A percentile compares a stretch with the other conserved stretches of the same genome.
Evolutionary conservation across 140 eudicot species (phyloP).

Genomic region (Senecio squalidus): DNA sequence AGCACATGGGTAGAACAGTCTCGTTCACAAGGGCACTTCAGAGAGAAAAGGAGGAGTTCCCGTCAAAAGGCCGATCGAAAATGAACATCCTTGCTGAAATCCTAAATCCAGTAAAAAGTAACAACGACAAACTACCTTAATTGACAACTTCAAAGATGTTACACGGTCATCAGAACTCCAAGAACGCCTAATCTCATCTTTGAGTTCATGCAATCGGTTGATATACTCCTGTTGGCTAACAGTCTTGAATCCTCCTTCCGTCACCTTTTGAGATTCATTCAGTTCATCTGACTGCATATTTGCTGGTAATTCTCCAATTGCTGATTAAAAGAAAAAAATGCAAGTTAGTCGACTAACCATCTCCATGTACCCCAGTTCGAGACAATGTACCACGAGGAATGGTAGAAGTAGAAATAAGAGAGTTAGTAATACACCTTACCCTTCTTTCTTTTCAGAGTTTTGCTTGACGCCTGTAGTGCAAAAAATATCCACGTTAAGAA

Average conservation of each 20-base stretch:
- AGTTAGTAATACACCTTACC: conserved; percentile 36
- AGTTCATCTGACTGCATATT: conserved; percentile 53
- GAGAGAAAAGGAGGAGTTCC: too few species aligned
- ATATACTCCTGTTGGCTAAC: conserved; percentile 66
- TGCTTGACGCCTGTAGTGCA: conserved; percentile 44
- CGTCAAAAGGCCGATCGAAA: too few species aligned
- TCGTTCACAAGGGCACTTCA: too few species aligned
- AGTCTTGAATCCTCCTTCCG: conserved; percentile 46
- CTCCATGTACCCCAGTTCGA: conserved; percentile 1
- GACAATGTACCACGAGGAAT: not conserved
- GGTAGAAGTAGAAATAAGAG: conserved; percentile 7
- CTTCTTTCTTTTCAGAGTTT: conserved; percentile 46
- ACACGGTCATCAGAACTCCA: conserved; percentile 67
- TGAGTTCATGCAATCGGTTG: conserved; percentile 53
- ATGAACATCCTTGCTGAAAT: too few species aligned
- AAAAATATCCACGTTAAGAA: conserved; percentile 17
- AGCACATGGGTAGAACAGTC: not conserved
- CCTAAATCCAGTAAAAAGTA: not conserved
- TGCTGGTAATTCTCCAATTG: conserved; percentile 33
- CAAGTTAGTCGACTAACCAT: conserved; percentile 12
- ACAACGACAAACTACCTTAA: conserved; percentile 40
- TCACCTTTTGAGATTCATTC: conserved; percentile 45
- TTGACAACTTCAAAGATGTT: conserved; percentile 60
- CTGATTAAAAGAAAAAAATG: conserved; percentile 16
- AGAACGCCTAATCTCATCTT: conserved; percentile 51